Conservation (phyloP, 1,139 yeast genomes). For the Hyphopichia pseudoburtonii region DNA sequence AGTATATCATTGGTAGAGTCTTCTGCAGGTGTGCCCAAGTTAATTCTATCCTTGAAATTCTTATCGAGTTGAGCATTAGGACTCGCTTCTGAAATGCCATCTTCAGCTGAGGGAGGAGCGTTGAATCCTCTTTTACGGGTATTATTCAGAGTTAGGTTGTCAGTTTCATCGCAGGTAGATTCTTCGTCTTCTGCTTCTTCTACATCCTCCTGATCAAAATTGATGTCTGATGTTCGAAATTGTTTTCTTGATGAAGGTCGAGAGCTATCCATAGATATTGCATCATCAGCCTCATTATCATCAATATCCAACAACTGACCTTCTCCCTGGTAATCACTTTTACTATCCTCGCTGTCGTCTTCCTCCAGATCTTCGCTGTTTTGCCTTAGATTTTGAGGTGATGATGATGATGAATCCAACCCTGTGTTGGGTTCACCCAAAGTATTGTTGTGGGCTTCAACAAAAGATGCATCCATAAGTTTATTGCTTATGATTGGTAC, state of each 20-base stretch:
- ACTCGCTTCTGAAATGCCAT: background rate
- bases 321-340: slow-evolving; percentile 13
- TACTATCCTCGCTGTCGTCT: slow-evolving; percentile 26
- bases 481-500: slow-evolving; percentile 1
- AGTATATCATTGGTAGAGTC: background rate
- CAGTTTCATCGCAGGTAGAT: background rate
- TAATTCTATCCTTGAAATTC: background rate
- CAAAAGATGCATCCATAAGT: background rate
- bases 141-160: too few relatives aligned
- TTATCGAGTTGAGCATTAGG: too few relatives aligned
- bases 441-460: background rate
- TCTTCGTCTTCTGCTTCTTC: slow-evolving; percentile 9
- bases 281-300: slow-evolving; percentile 17
- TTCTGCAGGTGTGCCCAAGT: background rate
- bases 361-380: slow-evolving; percentile 15
- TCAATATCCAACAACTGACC: slow-evolving; percentile 8
- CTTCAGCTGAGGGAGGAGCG: background rate
- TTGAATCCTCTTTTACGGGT: slow-evolving; percentile 2
- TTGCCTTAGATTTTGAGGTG: background rate
- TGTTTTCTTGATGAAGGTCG: slow-evolving; percentile 2
- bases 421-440: background rate
- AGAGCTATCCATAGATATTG: slow-evolving; percentile 16
- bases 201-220: background rate
- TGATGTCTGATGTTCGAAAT: background rate
- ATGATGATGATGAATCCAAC: background rate